A percentile compares a stretch with the other conserved stretches of the same genome.
These are phyloP conservation scores for Exophiala spinifera DNA, from an alignment of 2,329 filamentous ascomycete genomes.

Conservation along the genomic window DNA sequence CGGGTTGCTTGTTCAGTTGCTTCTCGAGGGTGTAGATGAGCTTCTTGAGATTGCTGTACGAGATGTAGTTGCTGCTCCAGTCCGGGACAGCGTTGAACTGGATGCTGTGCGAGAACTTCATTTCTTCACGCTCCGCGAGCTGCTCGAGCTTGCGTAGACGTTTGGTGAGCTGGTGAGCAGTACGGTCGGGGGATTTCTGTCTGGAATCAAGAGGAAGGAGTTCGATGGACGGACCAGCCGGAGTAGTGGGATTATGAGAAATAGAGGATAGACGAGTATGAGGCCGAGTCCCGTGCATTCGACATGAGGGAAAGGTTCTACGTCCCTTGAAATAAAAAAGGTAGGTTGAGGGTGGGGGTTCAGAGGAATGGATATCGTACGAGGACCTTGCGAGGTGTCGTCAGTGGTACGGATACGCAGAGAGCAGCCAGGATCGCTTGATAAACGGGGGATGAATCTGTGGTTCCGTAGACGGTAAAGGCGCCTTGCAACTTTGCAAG, in stretches of 20 bases:
- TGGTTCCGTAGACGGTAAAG: too few species aligned
- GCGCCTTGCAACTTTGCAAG: too few species aligned
- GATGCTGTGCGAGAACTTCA: slow-evolving; percentile 99
- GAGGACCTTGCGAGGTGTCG: background rate
- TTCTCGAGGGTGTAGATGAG: slow-evolving; percentile 96
- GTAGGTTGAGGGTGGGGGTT: background rate
- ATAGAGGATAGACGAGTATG: background rate
- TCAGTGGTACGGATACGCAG: too few species aligned
- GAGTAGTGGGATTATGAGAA: background rate
- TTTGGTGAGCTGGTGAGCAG: slow-evolving; percentile 17
- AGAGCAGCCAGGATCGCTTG: too few species aligned
- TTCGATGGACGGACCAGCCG: slow-evolving; percentile 19
- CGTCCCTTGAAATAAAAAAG: too few species aligned
- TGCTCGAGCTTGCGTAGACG: slow-evolving; percentile 26
- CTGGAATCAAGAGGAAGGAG: slow-evolving; percentile 13
- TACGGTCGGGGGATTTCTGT: slow-evolving; percentile 1
- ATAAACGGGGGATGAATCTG: too few species aligned
- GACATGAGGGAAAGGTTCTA: slow-evolving; percentile 11
- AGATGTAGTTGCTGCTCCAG: slow-evolving; percentile 97
- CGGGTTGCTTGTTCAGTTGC: slow-evolving; percentile 61
- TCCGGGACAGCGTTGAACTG: slow-evolving; percentile 99
- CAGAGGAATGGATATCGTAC: background rate
- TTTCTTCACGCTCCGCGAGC: slow-evolving; percentile 42
- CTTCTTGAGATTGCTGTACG: slow-evolving; percentile 98
- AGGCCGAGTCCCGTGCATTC: slow-evolving; percentile 22